These are phyloP conservation scores for Flaveria trinervia DNA, from an alignment of 129 eudicot genomes.

Conservation along the genomic window DNA sequence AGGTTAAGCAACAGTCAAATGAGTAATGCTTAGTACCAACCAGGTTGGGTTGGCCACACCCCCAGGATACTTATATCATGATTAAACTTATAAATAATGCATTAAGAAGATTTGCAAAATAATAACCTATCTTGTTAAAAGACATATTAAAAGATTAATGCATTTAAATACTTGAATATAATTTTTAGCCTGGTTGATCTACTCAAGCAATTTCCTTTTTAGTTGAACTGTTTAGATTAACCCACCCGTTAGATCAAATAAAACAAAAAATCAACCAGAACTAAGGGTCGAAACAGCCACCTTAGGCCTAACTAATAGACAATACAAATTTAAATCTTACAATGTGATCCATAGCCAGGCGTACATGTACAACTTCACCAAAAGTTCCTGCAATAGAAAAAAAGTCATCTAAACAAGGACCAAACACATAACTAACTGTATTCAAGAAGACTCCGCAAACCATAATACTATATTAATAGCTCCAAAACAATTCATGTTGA, in stretches of 20 bases:
- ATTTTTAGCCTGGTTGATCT: neutral
- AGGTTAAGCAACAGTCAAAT: neutral
- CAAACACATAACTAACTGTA: neutral
- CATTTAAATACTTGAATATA: neutral
- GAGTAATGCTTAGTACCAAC: neutral
- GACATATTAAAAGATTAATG: neutral
- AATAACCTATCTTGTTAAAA: neutral
- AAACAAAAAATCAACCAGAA: neutral
- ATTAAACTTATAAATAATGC: neutral
- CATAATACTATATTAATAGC: neutral
- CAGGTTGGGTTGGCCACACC: neutral
- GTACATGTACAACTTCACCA: slow-evolving; percentile 79
- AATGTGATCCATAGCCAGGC: slow-evolving; percentile 71
- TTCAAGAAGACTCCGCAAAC: neutral
- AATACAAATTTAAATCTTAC: slow-evolving; percentile 36
- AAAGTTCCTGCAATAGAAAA: slow-evolving; percentile 49
- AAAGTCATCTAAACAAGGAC: neutral
- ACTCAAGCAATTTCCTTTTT: neutral
- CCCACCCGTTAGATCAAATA: neutral
- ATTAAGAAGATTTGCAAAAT: neutral
- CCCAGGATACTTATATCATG: neutral
- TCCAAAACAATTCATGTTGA: no score
- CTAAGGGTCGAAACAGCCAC: neutral
- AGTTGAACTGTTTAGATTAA: neutral
- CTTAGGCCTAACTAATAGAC: neutral